Percentiles rank a stretch among this genome's conserved stretches.
Evolutionary conservation across 257 asterid genomes (phyloP).

Genomic region (Solanum piurae): DNA sequence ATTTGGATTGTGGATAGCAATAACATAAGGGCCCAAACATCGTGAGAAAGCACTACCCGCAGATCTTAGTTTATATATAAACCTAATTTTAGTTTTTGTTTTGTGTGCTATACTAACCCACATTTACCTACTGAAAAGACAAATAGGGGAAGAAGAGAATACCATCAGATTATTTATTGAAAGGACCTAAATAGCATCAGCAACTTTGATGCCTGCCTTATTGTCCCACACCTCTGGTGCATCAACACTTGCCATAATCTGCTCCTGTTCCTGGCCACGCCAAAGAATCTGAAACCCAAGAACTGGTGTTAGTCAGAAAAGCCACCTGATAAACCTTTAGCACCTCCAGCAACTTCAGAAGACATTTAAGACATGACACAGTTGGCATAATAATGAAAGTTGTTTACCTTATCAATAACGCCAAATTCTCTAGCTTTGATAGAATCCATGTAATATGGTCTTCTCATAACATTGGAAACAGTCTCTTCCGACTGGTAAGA

Average conservation of each 20-base stretch:
- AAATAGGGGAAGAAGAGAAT: background rate
- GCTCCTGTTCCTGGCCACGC: conserved; percentile 79
- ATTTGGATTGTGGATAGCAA: too few relatives aligned
- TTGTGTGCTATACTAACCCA: background rate
- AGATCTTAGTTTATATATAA: background rate
- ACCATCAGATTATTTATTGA: conserved; percentile 19
- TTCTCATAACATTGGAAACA: conserved; percentile 52
- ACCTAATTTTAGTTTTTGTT: background rate
- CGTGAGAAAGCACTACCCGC: background rate
- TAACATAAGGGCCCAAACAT: background rate
- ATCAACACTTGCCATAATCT: conserved; percentile 57
- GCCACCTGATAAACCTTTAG: background rate
- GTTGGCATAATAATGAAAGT: conserved; percentile 4
- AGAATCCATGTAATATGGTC: conserved; percentile 74
- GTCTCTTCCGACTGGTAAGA: conserved; percentile 54
- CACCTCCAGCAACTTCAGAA: background rate
- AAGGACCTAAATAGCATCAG: conserved; percentile 44
- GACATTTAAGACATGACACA: background rate
- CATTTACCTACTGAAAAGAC: background rate
- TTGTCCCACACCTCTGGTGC: conserved; percentile 75
- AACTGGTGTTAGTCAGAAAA: conserved; percentile 3
- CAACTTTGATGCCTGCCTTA: conserved; percentile 48
- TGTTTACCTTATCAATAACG: conserved; percentile 67
- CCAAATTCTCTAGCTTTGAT: conserved; percentile 74
- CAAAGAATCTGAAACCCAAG: conserved; percentile 58